These are phyloP conservation scores for Chytriomyces confervae DNA, from an alignment of 192 early-diverging fungal genomes.

Conservation along the genomic window DNA sequence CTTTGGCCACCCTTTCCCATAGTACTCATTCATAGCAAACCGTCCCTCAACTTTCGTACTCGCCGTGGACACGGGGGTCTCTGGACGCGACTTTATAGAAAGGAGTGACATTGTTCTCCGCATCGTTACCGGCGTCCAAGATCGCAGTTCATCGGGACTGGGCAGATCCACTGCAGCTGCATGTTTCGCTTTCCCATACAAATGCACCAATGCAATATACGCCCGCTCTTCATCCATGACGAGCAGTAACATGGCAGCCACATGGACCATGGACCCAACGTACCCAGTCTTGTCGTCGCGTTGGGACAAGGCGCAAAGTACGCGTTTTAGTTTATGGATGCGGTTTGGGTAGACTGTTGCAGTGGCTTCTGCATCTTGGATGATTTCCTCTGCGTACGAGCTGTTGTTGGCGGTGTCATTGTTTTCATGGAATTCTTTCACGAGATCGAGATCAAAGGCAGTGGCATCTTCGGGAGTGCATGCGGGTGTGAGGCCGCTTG, in stretches of 20 bases:
- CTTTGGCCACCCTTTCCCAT: neutral
- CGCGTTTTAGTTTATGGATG: neutral
- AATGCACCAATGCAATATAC: constrained; percentile 8
- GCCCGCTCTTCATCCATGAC: constrained; percentile 21
- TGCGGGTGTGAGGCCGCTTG: neutral
- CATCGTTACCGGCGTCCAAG: neutral
- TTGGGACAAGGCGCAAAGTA: neutral
- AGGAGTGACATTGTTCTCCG: neutral
- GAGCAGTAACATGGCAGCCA: constrained; percentile 8
- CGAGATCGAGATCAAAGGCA: neutral
- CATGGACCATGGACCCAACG: neutral
- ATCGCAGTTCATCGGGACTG: neutral
- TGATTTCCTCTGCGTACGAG: neutral
- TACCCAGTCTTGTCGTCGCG: constrained; percentile 4
- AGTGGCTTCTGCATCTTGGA: neutral
- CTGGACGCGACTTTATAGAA: neutral
- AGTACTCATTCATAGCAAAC: neutral
- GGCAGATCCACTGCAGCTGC: neutral
- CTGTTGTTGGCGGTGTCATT: neutral
- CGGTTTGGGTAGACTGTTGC: neutral
- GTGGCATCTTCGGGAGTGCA: neutral
- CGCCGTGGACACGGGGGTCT: neutral
- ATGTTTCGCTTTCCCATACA: neutral
- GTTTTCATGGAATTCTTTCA: constrained; percentile 4
- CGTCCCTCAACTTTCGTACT: neutral